Base-by-base conservation (phyloP, 768 basidiomycete genomes). In the Chalciporus pseudorubinellus region DNA sequence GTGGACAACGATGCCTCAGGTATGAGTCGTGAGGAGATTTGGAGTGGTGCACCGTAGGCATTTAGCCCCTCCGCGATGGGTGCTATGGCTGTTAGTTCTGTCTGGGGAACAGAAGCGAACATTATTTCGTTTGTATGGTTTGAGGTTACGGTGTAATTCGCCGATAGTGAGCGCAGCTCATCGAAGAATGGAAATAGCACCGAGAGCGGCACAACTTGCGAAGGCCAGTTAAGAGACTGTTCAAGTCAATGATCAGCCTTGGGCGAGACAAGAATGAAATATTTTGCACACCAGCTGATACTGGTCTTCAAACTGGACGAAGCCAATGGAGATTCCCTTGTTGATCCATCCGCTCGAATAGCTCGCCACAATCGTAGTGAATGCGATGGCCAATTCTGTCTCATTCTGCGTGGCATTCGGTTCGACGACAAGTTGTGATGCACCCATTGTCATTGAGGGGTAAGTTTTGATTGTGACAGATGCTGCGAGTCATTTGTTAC, bases 291-390 rank as follows among this genome's bases (percentile, higher is more conserved):
- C 19, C 51, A 31, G 10, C 31, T 11, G 1, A 11, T 52, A 22
- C 14, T n/a, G 31, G 31, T 31, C 19, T 7, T 39, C 41, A 33
- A 10, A 16, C 10, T 31, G 31, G 10, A 14, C 13, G 12, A 13
- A 14, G 9, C 12, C 13, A 31, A 31, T 11, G 28, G 41, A 29
- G 6, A 53, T 39, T 4, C 48, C 52, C 21, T 48, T 42, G 10
- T 44, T 39, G 36, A 53, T 40, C 29, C 39, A 28, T n/a, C 28
- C 19, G 6, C 21, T 29, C 38, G 38, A 36, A 29, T 53, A 50
- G 31, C 41, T 50, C 16, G 46, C 48, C 28, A 53, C 29, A 40
- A 53, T 34, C 5, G 48, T 33, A 21, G 50, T 53, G 11, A 50
- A 49, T 8, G 21, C 41, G 10, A 50, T 53, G 19, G 13, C 48